Evolutionary conservation across 805 yeast species (phyloP).

Genomic region (Jamesozyma gamospora): DNA sequence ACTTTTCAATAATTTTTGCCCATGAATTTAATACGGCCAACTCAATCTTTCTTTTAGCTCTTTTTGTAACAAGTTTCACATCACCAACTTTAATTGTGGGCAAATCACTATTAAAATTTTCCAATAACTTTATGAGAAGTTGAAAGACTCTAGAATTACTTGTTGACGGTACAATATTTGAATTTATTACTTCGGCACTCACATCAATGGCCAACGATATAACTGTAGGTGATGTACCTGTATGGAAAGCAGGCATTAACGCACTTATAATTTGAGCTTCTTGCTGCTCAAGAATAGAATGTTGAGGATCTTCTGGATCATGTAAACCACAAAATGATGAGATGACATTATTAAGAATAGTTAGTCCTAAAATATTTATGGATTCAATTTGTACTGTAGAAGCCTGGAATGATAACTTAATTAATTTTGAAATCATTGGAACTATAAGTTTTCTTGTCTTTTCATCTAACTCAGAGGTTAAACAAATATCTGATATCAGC

Average conservation of each 20-base stretch:
- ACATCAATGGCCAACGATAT: conserved; percentile 72
- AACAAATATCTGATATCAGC: conserved; percentile 22
- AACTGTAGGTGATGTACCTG: conserved; percentile 60
- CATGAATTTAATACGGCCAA: conserved; percentile 59
- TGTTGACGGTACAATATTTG: conserved; percentile 42
- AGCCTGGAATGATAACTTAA: conserved; percentile 70
- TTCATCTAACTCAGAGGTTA: conserved; percentile 4
- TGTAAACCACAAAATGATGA: conserved; percentile 47
- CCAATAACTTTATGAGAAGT: conserved; percentile 56
- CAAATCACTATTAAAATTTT: conserved; percentile 34
- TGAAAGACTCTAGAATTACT: conserved; percentile 48
- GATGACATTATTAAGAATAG: conserved; percentile 54
- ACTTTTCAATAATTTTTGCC: conserved; percentile 46
- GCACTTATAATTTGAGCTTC: conserved; percentile 93
- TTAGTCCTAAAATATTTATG: conserved; percentile 56
- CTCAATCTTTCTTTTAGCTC: conserved; percentile 45
- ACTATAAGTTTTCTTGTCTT: conserved; percentile 2
- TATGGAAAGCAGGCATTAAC: conserved; percentile 71
- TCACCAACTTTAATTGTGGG: conserved; percentile 43
- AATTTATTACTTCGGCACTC: conserved; percentile 63
- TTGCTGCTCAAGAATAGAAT: conserved; percentile 73
- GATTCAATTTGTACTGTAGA: conserved; percentile 59
- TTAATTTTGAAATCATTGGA: conserved; percentile 50
- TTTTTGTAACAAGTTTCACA: conserved; percentile 36
- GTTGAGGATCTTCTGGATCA: conserved; percentile 66